Base-by-base conservation (phyloP, 2,329 filamentous ascomycete species). In the Curvularia spicifera region DNA sequence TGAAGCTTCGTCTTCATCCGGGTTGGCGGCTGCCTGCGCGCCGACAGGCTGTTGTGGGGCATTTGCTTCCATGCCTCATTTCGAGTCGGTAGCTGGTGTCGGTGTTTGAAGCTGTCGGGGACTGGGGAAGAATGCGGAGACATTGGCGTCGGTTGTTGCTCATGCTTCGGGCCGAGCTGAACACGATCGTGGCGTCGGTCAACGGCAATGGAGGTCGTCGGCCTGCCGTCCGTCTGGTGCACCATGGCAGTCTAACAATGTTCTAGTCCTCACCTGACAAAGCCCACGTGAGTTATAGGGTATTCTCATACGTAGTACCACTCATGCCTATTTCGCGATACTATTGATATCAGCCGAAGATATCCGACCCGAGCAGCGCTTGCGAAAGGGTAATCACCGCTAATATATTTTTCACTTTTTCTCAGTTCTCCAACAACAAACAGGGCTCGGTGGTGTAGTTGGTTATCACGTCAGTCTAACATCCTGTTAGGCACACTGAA, bases 401-500 rank as follows among this genome's bases (percentile, higher is more conserved):
- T 4, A 9, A 3, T 5, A 9, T n/a, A 24, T 22, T 40, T 22
- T 10, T 13, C 39, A 13, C 10, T 6, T 20, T 24, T 8, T 47
- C 24, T 35, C 0, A 2, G 3, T 6, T 15, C 13, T 22, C 46
- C 26, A 10, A 31, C 29, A 56, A 45, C 37, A 56, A 45, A 52
- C 42, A 51, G 53, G 70, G 70, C 63, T 71, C 66, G 69, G 57
- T 76, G 73, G 76, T 79, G 77, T 79, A 79, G 77, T 78, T 78
- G 76, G 76, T 78, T 78, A 78, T 78, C 76, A 78, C 77, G 75
- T 78, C 71, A 78, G 76, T 78, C 76, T 78, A 78, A 79, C 77
- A 78, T n/a, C 5, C 35, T 26, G 51, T 48, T 57, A 51, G 42
- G 31, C 35, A 56, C 55, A 57, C 56, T 57, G 56, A 57, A 57